Conservation (phyloP, 2,329 filamentous ascomycete genomes). For the Ophiostoma quercus region DNA sequence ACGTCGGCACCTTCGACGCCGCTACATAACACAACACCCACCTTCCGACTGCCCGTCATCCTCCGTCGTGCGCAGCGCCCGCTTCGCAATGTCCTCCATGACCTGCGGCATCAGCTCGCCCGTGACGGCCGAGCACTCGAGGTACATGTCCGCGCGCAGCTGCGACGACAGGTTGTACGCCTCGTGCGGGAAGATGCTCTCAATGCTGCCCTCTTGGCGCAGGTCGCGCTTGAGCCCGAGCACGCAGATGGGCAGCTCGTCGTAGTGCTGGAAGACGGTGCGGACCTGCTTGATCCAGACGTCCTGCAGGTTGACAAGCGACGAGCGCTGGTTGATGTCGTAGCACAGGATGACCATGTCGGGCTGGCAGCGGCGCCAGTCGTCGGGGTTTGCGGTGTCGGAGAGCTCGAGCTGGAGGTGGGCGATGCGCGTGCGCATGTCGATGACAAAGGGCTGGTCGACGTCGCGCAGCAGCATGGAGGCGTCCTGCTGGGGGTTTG, state of each 20-base stretch:
- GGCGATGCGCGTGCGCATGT: conserved; percentile 44
- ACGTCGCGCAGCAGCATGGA: conserved; percentile 48
- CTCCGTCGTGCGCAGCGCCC: conserved; percentile 45
- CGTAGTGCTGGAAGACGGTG: conserved; percentile 43
- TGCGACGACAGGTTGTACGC: conserved; percentile 52
- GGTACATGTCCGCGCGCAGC: conserved; percentile 57
- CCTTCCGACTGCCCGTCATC: conserved; percentile 51
- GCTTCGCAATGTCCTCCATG: conserved; percentile 57
- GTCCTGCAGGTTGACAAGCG: conserved; percentile 54
- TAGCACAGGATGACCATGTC: conserved; percentile 57
- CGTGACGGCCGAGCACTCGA: conserved; percentile 58
- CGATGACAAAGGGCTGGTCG: conserved; percentile 57
- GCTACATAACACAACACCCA: conserved; percentile 47
- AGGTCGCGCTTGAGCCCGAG: conserved; percentile 58
- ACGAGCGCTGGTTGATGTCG: conserved; percentile 55
- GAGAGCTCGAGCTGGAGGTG: conserved; percentile 54
- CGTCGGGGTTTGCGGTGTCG: conserved; percentile 54
- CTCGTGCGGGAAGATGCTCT: conserved; percentile 58
- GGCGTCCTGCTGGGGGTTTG: conserved; percentile 20
- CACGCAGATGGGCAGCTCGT: conserved; percentile 50
- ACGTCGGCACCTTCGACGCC: background rate
- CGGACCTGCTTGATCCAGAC: conserved; percentile 56
- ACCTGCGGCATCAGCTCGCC: conserved; percentile 54
- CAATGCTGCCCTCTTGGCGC: conserved; percentile 52
- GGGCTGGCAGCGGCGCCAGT: conserved; percentile 54